Percentiles rank a stretch among this genome's conserved stretches.
Conservation (phyloP, 352 stramenopile species). For the Pythium phragmiticola region DNA sequence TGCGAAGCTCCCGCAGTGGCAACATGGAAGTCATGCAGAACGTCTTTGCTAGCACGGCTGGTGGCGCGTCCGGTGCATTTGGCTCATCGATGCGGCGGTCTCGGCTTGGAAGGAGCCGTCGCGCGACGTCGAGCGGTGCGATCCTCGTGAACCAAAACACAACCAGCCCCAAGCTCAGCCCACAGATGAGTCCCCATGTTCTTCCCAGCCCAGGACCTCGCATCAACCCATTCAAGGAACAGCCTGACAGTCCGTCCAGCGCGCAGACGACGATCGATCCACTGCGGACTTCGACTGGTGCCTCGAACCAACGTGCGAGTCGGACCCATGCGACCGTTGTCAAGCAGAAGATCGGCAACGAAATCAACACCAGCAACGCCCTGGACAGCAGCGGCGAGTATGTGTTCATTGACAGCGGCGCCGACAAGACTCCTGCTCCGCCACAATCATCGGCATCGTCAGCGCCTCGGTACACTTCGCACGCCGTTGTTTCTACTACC, state of each 20-base stretch:
- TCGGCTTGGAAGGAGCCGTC: constrained; percentile 54
- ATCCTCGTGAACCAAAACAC: constrained; percentile 32
- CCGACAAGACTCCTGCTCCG: constrained; percentile 26
- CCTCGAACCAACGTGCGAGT: constrained; percentile 6
- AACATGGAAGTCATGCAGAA: constrained; percentile 74
- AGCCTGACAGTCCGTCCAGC: constrained; percentile 40
- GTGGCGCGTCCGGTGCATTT: constrained; percentile 15
- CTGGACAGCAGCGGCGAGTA: constrained; percentile 68
- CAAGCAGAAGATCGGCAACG: constrained; percentile 16
- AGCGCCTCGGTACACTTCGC: not conserved
- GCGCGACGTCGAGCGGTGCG: constrained; percentile 48
- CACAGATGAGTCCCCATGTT: constrained; percentile 67
- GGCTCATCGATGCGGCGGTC: constrained; percentile 48
- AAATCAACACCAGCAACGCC: constrained; percentile 13
- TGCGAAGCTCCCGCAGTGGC: constrained; percentile 48
- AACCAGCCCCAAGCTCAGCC: constrained; percentile 57
- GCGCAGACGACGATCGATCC: not conserved
- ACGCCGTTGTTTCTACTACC: not conserved
- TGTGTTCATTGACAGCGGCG: constrained; percentile 53
- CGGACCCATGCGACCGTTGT: constrained; percentile 14
- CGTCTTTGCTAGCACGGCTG: constrained; percentile 54
- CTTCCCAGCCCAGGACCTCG: constrained; percentile 53
- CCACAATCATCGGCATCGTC: not conserved
- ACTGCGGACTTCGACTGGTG: too few species aligned
- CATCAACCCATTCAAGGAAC: constrained; percentile 75